Percentiles rank a stretch among this genome's conserved stretches.
phyloP scores from a whole-genome alignment of 2,329 filamentous ascomycete species.

The Trichoderma atroviride region DNA sequence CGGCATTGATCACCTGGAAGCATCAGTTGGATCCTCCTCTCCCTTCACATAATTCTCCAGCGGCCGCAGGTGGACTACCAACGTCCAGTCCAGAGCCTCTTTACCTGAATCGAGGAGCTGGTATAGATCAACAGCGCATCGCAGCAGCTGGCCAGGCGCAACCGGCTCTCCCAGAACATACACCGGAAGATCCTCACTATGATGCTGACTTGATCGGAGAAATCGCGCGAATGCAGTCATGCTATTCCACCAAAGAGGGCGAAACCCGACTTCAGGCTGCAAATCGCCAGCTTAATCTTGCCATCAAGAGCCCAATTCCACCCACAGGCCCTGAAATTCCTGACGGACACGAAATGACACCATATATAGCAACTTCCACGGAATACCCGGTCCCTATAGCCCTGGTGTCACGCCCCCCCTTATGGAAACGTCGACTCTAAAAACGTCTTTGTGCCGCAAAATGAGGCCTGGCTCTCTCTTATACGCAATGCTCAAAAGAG shows the following conservation, averaged over 20 bases:
- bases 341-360: slow-evolving; percentile 62
- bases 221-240: slow-evolving; percentile 61
- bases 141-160: neutral
- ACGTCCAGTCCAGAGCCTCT: slow-evolving; percentile 14
- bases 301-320: slow-evolving; percentile 53
- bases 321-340: slow-evolving; percentile 58
- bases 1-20: slow-evolving; percentile 72
- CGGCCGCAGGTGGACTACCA: slow-evolving; percentile 11
- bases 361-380: slow-evolving; percentile 54
- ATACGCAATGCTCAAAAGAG: slow-evolving; percentile 63
- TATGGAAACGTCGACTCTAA: slow-evolving; percentile 65
- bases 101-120: neutral
- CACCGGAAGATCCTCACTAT: slow-evolving; percentile 62
- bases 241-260: slow-evolving; percentile 51
- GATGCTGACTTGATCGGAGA: slow-evolving; percentile 64
- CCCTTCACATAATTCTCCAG: slow-evolving; percentile 17
- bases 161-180: slow-evolving; percentile 55
- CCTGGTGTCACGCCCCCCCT: slow-evolving; percentile 68
- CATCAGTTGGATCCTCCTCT: slow-evolving; percentile 48
- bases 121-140: neutral
- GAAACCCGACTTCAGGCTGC: slow-evolving; percentile 62
- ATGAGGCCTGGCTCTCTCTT: slow-evolving; percentile 72
- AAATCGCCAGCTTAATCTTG: slow-evolving; percentile 67
- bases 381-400: slow-evolving; percentile 68
- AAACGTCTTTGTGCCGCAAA: slow-evolving; percentile 68